Percentiles rank a stretch among this genome's conserved stretches.
Evolutionary conservation across 495 filamentous ascomycete species (phyloP).

Genomic region (Patellaria atrata): DNA sequence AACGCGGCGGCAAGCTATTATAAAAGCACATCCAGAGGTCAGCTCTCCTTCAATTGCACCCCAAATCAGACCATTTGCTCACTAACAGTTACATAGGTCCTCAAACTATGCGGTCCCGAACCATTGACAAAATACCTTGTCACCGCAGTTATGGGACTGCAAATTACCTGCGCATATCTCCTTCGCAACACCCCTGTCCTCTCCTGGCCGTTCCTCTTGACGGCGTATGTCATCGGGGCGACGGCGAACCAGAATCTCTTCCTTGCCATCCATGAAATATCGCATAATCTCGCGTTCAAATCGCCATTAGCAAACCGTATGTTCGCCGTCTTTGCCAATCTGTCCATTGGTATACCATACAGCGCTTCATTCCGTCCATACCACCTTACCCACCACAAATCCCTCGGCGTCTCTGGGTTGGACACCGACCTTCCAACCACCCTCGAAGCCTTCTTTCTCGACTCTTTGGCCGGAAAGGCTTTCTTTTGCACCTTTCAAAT

Average conservation of each 20-base stretch:
- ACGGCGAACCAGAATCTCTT: constrained; percentile 98
- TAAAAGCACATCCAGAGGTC: constrained; percentile 97
- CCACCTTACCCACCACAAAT: constrained; percentile 98
- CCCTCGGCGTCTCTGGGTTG: constrained; percentile 87
- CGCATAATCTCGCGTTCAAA: constrained; percentile 89
- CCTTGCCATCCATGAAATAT: constrained; percentile 97
- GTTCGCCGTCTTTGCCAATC: constrained; percentile 82
- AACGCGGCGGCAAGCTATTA: constrained; percentile 79
- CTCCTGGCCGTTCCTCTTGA: constrained; percentile 68
- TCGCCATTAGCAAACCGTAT: constrained; percentile 71
- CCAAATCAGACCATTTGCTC: neutral
- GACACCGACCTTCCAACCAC: constrained; percentile 93
- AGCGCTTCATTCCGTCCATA: constrained; percentile 97
- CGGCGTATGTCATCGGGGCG: constrained; percentile 84
- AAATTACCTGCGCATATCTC: constrained; percentile 64
- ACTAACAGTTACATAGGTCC: constrained; percentile 44
- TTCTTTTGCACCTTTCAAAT: constrained; percentile 99
- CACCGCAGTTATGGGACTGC: constrained; percentile 65
- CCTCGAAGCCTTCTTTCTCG: constrained; percentile 81
- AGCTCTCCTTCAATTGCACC: constrained; percentile 1
- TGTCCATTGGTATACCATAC: constrained; percentile 92
- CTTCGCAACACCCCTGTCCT: constrained; percentile 69
- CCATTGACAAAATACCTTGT: constrained; percentile 92
- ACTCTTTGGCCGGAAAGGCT: constrained; percentile 92
- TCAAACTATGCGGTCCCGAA: constrained; percentile 93